Conservation (phyloP, 2,329 filamentous ascomycete species). For the Aspergillus awamori region DNA sequence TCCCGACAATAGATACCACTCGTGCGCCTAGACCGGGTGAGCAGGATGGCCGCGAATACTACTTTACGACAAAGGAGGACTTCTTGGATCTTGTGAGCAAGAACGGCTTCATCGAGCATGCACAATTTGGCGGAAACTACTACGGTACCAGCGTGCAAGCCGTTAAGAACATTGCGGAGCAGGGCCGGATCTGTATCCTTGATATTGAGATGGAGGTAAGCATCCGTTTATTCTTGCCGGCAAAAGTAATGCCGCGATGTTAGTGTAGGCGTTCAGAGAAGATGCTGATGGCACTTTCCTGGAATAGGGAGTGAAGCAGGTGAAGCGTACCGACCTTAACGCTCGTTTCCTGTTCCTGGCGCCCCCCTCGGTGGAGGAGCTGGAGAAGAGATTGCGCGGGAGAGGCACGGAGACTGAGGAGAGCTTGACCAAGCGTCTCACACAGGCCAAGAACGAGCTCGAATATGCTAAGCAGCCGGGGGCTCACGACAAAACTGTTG, state of each 20-base stretch:
- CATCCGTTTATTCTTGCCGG: not conserved
- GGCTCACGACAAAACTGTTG: conserved; percentile 65
- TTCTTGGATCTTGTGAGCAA: conserved; percentile 70
- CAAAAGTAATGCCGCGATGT: not conserved
- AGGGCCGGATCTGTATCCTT: conserved; percentile 75
- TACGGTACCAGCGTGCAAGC: conserved; percentile 85
- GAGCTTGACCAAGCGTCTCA: conserved; percentile 65
- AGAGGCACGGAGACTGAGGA: conserved; percentile 79
- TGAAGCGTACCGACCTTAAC: conserved; percentile 72
- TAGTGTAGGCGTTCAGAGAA: not conserved
- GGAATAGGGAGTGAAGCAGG: conserved; percentile 80
- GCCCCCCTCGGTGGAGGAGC: conserved; percentile 72
- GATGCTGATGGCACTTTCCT: conserved; percentile 2
- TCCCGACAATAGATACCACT: conserved; percentile 68
- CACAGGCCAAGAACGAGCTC: conserved; percentile 73
- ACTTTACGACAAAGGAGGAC: conserved; percentile 68
- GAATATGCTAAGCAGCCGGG: conserved; percentile 70
- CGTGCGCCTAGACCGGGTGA: conserved; percentile 75
- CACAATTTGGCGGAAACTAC: conserved; percentile 79
- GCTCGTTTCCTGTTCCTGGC: conserved; percentile 84
- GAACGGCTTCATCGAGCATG: conserved; percentile 82
- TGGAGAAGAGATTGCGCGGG: conserved; percentile 74
- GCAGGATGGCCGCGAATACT: conserved; percentile 75
- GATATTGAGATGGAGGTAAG: conserved; percentile 94
- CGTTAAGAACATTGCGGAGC: conserved; percentile 72